Evolutionary conservation across 805 yeast species (phyloP).

Genomic region (Kregervanrija pseudodelftensis): DNA sequence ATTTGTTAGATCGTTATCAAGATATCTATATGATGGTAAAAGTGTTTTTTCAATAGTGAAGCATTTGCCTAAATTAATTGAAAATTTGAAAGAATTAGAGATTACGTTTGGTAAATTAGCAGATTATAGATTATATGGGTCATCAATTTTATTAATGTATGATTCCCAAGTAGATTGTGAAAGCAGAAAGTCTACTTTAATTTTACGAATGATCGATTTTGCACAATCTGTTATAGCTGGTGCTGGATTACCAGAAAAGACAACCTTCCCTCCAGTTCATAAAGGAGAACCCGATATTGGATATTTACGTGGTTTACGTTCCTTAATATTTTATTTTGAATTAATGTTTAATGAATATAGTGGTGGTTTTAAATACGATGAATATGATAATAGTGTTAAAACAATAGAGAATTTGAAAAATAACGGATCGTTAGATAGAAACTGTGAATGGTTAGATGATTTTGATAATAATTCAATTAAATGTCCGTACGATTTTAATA

Average conservation of each 20-base stretch:
- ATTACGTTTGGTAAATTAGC: conserved; percentile 45
- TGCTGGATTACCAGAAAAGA: conserved; percentile 34
- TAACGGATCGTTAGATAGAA: conserved; percentile 12
- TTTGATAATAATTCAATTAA: conserved; percentile 23
- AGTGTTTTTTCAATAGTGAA: conserved; percentile 48
- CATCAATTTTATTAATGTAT: conserved; percentile 81
- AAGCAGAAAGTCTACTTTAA: conserved; percentile 16
- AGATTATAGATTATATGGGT: conserved; percentile 88
- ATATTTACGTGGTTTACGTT: conserved; percentile 70
- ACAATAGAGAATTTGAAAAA: conserved; percentile 12
- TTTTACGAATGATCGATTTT: conserved; percentile 85
- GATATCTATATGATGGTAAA: conserved; percentile 76
- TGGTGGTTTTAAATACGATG: conserved; percentile 26
- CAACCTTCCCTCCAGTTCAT: conserved; percentile 67
- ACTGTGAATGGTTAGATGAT: conserved; percentile 29
- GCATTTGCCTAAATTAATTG: conserved; percentile 62
- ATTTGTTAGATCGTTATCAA: conserved; percentile 65
- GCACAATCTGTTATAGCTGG: conserved; percentile 83
- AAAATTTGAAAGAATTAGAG: conserved; percentile 52
- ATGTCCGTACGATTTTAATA: conserved; percentile 20
- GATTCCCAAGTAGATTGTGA: conserved; percentile 47
- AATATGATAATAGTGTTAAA: conserved; percentile 13
- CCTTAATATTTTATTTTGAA: conserved; percentile 64
- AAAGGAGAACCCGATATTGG: conserved; percentile 68
- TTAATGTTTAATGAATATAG: conserved; percentile 50